Conservation (phyloP, 805 yeast species). For the Metschnikowia chrysomelidarum region DNA sequence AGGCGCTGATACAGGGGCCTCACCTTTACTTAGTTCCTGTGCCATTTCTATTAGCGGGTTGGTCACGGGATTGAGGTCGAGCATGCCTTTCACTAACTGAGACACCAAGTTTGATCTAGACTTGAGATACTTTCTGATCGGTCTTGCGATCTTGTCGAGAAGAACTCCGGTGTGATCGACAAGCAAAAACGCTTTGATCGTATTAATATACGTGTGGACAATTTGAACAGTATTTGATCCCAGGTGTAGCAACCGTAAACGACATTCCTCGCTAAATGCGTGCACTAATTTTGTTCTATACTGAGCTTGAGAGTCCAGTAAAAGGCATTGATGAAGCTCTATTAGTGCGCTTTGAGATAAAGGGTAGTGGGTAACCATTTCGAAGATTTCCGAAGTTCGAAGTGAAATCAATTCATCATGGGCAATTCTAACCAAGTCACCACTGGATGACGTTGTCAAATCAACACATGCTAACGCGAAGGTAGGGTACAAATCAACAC, state of each 20-base stretch:
- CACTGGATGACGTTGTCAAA: constrained; percentile 6
- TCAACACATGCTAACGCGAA: constrained; percentile 19
- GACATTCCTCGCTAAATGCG: constrained; percentile 46
- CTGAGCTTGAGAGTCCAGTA: constrained; percentile 25
- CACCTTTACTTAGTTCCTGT: constrained; percentile 43
- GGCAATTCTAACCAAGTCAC: constrained; percentile 35
- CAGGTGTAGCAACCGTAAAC: constrained; percentile 60
- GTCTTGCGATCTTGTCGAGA: constrained; percentile 72
- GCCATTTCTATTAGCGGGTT: constrained; percentile 53
- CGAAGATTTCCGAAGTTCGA: constrained; percentile 57
- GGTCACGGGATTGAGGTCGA: constrained; percentile 42
- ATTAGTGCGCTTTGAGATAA: constrained; percentile 48
- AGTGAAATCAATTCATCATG: constrained; percentile 42
- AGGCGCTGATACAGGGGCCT: constrained; percentile 5
- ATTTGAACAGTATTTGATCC: constrained; percentile 78
- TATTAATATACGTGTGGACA: constrained; percentile 63
- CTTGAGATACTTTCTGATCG: constrained; percentile 68
- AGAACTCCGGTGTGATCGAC: constrained; percentile 89
- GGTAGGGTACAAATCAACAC: constrained; percentile 37
- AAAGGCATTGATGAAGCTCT: constrained; percentile 52
- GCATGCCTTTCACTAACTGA: constrained; percentile 67
- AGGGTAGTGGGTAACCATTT: constrained; percentile 56
- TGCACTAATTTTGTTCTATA: constrained; percentile 55
- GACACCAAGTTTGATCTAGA: constrained; percentile 72
- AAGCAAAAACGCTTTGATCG: constrained; percentile 66